Evolutionary conservation across 2,329 filamentous ascomycete species (phyloP).

Genomic region (Trichoderma breve): DNA sequence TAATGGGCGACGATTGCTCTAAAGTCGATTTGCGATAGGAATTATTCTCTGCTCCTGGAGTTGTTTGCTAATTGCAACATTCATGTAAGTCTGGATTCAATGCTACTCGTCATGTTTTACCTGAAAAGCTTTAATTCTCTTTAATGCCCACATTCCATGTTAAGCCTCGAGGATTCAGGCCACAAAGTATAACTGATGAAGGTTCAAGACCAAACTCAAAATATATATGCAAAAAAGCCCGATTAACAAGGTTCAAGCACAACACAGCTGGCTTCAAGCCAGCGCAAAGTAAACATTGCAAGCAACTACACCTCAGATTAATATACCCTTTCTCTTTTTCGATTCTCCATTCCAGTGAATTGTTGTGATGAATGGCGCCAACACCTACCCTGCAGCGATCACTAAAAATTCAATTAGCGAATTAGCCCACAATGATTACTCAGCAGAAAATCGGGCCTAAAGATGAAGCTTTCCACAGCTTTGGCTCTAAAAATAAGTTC

Average conservation of each 20-base stretch:
- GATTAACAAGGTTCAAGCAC: not conserved
- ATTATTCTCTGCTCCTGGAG: not conserved
- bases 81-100: too few species aligned
- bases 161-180: too few species aligned
- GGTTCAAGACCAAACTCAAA: not conserved
- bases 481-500: not conserved
- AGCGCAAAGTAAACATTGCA: not conserved
- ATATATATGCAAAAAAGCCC: not conserved
- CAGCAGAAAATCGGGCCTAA: not conserved
- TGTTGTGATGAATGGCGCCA: not conserved
- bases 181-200: not conserved
- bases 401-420: not conserved
- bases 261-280: not conserved
- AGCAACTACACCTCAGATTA: not conserved
- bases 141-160: too few species aligned
- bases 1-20: not conserved
- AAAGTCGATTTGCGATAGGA: not conserved
- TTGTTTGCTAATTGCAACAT: not conserved
- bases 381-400: not conserved
- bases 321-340: not conserved
- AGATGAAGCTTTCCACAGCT: not conserved
- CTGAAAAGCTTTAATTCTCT: too few species aligned
- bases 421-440: not conserved
- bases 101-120: too few species aligned
- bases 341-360: not conserved